Evolutionary conservation across 1,284 basidiomycete species (phyloP), one percentile per base, ranked within the genome.

Genomic region (Puccinia horiana): DNA sequence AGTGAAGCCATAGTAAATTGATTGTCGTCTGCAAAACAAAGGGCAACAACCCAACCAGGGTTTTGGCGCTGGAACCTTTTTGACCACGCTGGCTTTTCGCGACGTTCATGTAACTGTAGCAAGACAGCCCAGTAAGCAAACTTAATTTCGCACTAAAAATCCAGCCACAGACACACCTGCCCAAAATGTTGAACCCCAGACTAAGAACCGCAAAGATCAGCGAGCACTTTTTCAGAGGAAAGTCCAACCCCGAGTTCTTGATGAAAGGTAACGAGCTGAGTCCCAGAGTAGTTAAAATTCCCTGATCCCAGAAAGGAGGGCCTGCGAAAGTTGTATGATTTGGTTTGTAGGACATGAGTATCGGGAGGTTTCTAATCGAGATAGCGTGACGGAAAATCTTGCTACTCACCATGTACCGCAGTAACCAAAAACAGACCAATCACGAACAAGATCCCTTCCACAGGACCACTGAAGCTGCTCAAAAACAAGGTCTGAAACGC

Each of bases 381-480:
- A 11, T 20, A 23, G 65, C 26, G 9, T 16, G 18, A 23, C 3
- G 18, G 4, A 42, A 63, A 18, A 47, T 29, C 83, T 16, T 8
- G 91, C 93, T 93, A 84, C 83, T 23, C 16, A 91, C 93, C 94
- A 84, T 89, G 91, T 67, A 92, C 86, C 1, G 93, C 95, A 16
- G 93, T 93, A 80, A 97, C 88, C 35, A 92, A 84, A 88, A 93
- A 98, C 82, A 98, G 91, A 16, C 85, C 87, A 40, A 93, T 90
- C 83, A 98, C 92, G 87, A 98, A 90, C 73, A 99, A 88, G 85
- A 99, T 98, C 12, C 96, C 96, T 87, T 98, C 96, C 1, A 98
- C 94, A 0, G 96, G 96, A 0, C 96, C 96, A 12, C 94, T 96
- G 88, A 97, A 98, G 40, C 92, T 91, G n/a, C 94, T 94, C 23